phyloP scores from a whole-genome alignment of 257 asterid species.

The Nyctanthes arbortristis region DNA sequence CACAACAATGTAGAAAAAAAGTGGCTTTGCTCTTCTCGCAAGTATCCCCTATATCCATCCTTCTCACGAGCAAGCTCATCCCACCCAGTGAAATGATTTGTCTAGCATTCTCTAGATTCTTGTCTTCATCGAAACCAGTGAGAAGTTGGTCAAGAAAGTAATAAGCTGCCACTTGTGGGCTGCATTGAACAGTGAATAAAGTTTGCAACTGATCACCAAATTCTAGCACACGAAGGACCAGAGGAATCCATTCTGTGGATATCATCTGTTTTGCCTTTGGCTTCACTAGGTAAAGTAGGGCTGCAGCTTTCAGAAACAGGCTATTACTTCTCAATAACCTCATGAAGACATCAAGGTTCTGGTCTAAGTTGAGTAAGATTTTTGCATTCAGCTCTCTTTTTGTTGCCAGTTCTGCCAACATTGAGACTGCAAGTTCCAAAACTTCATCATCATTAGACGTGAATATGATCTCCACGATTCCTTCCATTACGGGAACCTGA shows the following conservation, averaged over 20 bases:
- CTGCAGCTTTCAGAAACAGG: slow-evolving; percentile 75
- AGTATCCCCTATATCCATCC: slow-evolving; percentile 59
- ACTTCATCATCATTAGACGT: slow-evolving; percentile 70
- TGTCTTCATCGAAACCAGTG: slow-evolving; percentile 60
- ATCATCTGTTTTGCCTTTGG: slow-evolving; percentile 78
- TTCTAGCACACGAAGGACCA: slow-evolving; percentile 78
- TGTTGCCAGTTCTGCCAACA: slow-evolving; percentile 65
- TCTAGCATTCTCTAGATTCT: slow-evolving; percentile 58
- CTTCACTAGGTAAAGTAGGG: slow-evolving; percentile 54
- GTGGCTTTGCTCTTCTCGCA: slow-evolving; percentile 58
- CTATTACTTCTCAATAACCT: slow-evolving; percentile 58
- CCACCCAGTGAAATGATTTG: slow-evolving; percentile 72
- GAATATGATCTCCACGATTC: slow-evolving; percentile 57
- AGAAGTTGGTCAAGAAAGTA: slow-evolving; percentile 65
- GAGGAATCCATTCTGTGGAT: slow-evolving; percentile 67
- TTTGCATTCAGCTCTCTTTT: slow-evolving; percentile 47
- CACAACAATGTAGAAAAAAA: slow-evolving; percentile 47
- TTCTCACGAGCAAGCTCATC: slow-evolving; percentile 52
- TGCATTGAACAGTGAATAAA: slow-evolving; percentile 51
- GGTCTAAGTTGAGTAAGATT: slow-evolving; percentile 56
- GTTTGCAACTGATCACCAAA: slow-evolving; percentile 71
- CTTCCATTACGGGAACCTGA: slow-evolving; percentile 50
- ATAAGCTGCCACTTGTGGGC: slow-evolving; percentile 71
- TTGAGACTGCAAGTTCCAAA: slow-evolving; percentile 65
- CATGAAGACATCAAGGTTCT: slow-evolving; percentile 56